Conservation (phyloP, 345 rosid species). For the Gossypium stocksii region DNA sequence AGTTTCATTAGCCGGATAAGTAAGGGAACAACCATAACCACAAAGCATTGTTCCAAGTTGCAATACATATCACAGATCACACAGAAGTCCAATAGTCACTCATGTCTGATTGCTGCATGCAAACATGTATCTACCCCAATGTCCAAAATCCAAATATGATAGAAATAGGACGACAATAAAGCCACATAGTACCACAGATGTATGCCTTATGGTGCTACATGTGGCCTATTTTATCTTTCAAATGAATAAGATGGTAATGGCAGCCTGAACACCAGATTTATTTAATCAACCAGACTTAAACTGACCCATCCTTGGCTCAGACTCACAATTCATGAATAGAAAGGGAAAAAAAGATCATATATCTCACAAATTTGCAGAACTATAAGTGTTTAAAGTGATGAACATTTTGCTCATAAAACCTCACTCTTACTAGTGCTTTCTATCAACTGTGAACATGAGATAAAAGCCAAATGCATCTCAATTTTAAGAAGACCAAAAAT, state of each 20-base stretch:
- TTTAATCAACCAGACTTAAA: background rate
- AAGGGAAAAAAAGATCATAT: background rate
- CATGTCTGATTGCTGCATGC: background rate
- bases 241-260: background rate
- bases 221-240: background rate
- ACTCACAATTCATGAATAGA: background rate
- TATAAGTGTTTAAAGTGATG: background rate
- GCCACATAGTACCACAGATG: background rate
- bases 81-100: background rate
- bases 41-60: background rate
- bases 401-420: background rate
- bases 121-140: background rate
- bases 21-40: background rate
- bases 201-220: background rate
- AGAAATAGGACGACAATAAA: background rate
- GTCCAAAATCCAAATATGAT: background rate
- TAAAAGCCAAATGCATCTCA: background rate
- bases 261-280: constrained; percentile 1
- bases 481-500: background rate
- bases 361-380: background rate
- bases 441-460: background rate
- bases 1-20: background rate
- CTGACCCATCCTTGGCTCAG: background rate
- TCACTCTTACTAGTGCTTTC: background rate
- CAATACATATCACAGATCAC: background rate